phyloP scores from a whole-genome alignment of 352 stramenopile genomes.

The Poterioochromonas sp. region DNA sequence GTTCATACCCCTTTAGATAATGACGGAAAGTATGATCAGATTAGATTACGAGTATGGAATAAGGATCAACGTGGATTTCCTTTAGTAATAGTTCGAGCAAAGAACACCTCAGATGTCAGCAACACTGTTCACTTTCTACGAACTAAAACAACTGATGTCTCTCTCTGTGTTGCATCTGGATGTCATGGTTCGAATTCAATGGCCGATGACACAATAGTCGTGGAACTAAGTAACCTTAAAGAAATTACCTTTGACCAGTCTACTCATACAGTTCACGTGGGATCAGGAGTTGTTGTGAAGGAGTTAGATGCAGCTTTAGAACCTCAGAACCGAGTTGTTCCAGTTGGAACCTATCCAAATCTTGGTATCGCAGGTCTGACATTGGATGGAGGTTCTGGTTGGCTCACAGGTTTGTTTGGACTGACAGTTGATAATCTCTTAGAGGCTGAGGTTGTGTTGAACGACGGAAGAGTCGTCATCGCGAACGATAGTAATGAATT shows the following conservation, averaged over 20 bases:
- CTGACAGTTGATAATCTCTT: neutral
- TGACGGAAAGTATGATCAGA: neutral
- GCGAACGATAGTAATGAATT: slow-evolving; percentile 2
- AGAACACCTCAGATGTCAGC: neutral
- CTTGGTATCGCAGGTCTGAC: neutral
- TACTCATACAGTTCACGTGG: neutral
- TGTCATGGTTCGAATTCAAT: neutral
- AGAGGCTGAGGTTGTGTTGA: neutral
- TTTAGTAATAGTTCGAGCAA: too few species aligned
- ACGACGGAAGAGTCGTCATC: neutral
- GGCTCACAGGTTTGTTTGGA: neutral
- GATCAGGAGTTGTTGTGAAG: neutral
- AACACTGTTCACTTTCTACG: neutral
- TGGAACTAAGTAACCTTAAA: neutral
- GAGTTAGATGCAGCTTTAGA: neutral
- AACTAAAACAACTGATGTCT: neutral
- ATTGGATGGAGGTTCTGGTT: neutral
- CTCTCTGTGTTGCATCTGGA: neutral
- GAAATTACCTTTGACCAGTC: neutral
- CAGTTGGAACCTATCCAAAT: neutral
- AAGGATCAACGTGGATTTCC: neutral
- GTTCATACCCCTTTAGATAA: neutral
- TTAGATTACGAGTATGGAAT: neutral
- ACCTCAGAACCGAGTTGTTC: neutral
- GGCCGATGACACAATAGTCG: neutral